Evolutionary conservation across 371 early-diverging fungal genomes (phyloP).

Genomic region (Mucor saturninus): DNA sequence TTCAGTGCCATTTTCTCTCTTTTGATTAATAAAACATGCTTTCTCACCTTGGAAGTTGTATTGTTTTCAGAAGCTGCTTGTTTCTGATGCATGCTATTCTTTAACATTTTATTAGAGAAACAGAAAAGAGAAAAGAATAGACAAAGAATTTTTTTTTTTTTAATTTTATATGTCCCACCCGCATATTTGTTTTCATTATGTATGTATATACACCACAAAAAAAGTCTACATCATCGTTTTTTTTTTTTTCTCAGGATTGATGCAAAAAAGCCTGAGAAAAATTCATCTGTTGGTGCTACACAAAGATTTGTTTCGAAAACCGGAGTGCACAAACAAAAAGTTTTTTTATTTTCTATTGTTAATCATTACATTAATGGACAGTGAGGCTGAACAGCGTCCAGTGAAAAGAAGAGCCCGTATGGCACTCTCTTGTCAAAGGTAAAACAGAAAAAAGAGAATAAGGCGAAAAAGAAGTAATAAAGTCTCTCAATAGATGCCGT

Average conservation of each 20-base stretch:
- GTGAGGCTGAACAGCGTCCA: conserved; percentile 14
- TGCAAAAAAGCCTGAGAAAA: background rate
- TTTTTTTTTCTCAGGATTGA: background rate
- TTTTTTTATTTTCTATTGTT: conserved; percentile 7
- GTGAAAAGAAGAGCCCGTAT: conserved; percentile 47
- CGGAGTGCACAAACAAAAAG: background rate
- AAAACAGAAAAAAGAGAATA: conserved; percentile 1
- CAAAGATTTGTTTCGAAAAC: background rate
- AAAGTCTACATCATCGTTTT: background rate
- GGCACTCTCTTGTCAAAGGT: conserved; percentile 56
- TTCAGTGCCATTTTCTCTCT: background rate
- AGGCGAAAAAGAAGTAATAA: background rate
- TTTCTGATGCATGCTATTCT: conserved; percentile 1
- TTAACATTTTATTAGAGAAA: background rate
- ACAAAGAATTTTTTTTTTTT: background rate
- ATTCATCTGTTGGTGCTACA: background rate
- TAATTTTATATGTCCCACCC: background rate
- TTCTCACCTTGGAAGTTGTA: too few species aligned
- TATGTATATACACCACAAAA: too few species aligned
- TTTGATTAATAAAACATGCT: background rate
- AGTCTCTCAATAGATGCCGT: conserved; percentile 36
- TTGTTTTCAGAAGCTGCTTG: background rate
- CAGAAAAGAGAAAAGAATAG: background rate
- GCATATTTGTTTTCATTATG: too few species aligned
- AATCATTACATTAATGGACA: conserved; percentile 7